Percentiles rank a stretch among this genome's conserved stretches.
Evolutionary conservation across 2,329 filamentous ascomycete species (phyloP).

Genomic region (Chrysoporthe cubensis): DNA sequence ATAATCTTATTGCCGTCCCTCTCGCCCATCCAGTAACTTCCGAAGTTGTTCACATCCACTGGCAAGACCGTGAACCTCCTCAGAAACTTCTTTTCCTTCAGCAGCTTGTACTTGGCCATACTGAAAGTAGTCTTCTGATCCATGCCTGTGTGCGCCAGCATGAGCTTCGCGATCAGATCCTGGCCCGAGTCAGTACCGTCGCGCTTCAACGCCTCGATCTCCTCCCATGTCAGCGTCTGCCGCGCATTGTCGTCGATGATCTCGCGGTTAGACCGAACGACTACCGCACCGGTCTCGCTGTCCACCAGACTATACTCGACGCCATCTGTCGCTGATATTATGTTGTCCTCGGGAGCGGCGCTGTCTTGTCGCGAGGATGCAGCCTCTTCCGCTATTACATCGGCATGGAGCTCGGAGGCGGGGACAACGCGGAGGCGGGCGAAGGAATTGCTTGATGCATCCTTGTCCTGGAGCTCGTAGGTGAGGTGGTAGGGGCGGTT

Average conservation of each 20-base stretch:
- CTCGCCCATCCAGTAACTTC: constrained; percentile 77
- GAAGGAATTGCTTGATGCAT: constrained; percentile 62
- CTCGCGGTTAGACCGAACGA: constrained; percentile 61
- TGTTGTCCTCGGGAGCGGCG: constrained; percentile 45
- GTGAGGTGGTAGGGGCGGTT: constrained; percentile 91
- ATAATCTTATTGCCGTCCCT: constrained; percentile 80
- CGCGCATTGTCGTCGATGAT: constrained; percentile 65
- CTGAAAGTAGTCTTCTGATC: constrained; percentile 96
- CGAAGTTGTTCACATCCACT: constrained; percentile 76
- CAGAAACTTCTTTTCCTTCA: constrained; percentile 94
- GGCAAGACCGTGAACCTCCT: constrained; percentile 84
- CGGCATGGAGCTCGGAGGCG: constrained; percentile 80
- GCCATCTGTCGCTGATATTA: constrained; percentile 44
- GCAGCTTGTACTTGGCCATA: constrained; percentile 90
- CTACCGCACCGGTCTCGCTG: constrained; percentile 50
- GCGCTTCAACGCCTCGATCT: constrained; percentile 74
- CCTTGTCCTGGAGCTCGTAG: constrained; percentile 81
- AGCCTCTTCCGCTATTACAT: constrained; percentile 61
- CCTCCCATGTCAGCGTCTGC: constrained; percentile 77
- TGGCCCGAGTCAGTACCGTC: constrained; percentile 79
- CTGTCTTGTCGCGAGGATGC: constrained; percentile 43
- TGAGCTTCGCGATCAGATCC: constrained; percentile 89
- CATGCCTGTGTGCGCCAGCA: constrained; percentile 85
- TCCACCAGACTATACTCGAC: constrained; percentile 52
- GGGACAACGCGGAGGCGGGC: constrained; percentile 77